A percentile compares a stretch with the other conserved stretches of the same genome.
phyloP scores from a whole-genome alignment of 495 filamentous ascomycete genomes.

The Oidiodendron maius region DNA sequence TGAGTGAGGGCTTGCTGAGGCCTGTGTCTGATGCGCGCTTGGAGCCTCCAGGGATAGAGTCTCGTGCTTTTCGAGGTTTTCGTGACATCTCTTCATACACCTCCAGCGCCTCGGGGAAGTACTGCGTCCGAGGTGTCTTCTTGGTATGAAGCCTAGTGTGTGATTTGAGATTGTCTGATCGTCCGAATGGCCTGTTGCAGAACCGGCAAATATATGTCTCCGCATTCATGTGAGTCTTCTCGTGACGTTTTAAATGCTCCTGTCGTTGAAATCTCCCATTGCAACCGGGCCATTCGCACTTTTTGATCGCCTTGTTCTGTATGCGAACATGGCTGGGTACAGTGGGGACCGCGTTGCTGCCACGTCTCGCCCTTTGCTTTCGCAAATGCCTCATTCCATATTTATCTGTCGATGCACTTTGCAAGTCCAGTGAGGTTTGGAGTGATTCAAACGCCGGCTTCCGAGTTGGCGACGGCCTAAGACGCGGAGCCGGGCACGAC shows the following conservation, averaged over 20 bases:
- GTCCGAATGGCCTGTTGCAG: slow-evolving; percentile 25
- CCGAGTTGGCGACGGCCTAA: background rate
- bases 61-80: background rate
- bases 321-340: slow-evolving; percentile 6
- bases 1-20: too few relatives aligned
- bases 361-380: background rate
- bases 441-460: background rate
- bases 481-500: background rate
- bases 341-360: background rate
- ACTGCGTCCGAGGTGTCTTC: slow-evolving; percentile 7
- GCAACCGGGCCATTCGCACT: slow-evolving; percentile 29
- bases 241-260: slow-evolving; percentile 62
- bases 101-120: background rate
- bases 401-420: slow-evolving; percentile 15
- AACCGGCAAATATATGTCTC: slow-evolving; percentile 23
- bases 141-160: slow-evolving; percentile 35
- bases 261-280: slow-evolving; percentile 44
- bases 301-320: slow-evolving; percentile 3
- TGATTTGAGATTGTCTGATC: slow-evolving; percentile 30
- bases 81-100: background rate
- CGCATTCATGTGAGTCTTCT: slow-evolving; percentile 32
- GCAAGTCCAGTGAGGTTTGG: slow-evolving; percentile 6
- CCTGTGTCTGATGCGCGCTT: background rate
- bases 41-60: background rate
- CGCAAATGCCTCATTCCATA: slow-evolving; percentile 16